Evolutionary conservation across 208 protist species (phyloP).

Genomic region (Borovskyia barvae): DNA sequence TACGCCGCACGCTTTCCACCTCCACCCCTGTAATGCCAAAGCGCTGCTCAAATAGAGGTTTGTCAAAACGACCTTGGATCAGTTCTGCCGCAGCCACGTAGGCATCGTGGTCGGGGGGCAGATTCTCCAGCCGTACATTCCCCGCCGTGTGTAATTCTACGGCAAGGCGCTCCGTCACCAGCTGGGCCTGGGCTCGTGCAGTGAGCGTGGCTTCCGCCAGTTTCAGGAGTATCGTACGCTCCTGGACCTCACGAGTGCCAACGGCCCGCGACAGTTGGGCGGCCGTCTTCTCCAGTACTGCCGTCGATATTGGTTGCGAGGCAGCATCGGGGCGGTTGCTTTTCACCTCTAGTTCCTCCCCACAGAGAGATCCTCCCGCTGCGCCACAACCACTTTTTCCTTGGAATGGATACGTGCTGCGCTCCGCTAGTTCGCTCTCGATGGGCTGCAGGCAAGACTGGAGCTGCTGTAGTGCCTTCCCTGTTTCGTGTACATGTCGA

Average conservation of each 20-base stretch:
- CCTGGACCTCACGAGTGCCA: slow-evolving; percentile 60
- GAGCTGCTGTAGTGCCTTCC: slow-evolving; percentile 25
- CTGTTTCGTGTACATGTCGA: slow-evolving; percentile 14
- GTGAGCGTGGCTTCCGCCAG: slow-evolving; percentile 32
- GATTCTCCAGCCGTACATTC: slow-evolving; percentile 87
- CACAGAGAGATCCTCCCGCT: slow-evolving; percentile 9
- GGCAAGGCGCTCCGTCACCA: slow-evolving; percentile 59
- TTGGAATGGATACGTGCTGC: slow-evolving; percentile 18
- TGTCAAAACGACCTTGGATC: slow-evolving; percentile 64
- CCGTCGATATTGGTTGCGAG: not conserved
- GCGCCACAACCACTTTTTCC: not conserved
- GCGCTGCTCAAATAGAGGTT: slow-evolving; percentile 33
- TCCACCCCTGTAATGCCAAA: slow-evolving; percentile 62
- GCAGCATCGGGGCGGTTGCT: not conserved
- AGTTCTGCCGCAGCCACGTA: slow-evolving; percentile 66
- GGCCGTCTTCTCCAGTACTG: slow-evolving; percentile 21
- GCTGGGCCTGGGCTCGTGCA: slow-evolving; percentile 17
- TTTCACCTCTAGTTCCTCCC: too few relatives aligned
- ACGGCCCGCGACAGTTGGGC: slow-evolving; percentile 49
- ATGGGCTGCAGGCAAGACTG: slow-evolving; percentile 32
- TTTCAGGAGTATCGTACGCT: slow-evolving; percentile 38
- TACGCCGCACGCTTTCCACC: slow-evolving; percentile 71
- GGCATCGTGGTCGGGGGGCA: slow-evolving; percentile 46
- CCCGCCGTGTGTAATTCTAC: slow-evolving; percentile 89
- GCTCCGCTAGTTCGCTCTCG: slow-evolving; percentile 31